Base-by-base conservation (phyloP, 495 filamentous ascomycete species). In the Penicillium tannophilum region DNA sequence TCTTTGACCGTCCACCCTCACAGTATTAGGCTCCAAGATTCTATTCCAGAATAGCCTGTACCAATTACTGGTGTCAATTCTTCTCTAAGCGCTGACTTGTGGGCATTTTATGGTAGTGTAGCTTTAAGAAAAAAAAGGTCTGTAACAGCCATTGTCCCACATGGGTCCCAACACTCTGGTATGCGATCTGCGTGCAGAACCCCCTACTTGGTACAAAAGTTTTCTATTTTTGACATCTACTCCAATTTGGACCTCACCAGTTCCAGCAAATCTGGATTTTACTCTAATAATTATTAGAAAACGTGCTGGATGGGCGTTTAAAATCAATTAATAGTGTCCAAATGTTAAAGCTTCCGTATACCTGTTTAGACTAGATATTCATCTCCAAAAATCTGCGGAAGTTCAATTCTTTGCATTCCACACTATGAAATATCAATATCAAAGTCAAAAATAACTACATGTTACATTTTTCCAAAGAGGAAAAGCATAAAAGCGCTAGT, bases 211-310 rank as follows among this genome's bases (percentile, higher is more conserved):
- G 6, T 4, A n/a, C 0, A 2, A 54, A 28, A 28, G 6, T n/a
- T 20, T 17, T 20, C 36, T 54, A 54, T 54, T 54, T 54, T 54
- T 54, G 52, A 23, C 41, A 54, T 41, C 11, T 14, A 44, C 8
- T 41, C 23, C 36, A 41, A 54, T 54, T 20, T 30, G 33, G 31
- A 54, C 52, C 52, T 54, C 52, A 54, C 17, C 52, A 45, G 17
- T 19, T 31, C 39, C 11, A 11, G 16, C 3, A 6, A n/a, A n/a
- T 3, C 1, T n/a, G 1, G 11, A 41, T 41, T 41, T 41, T 41
- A 2, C 16, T 14, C 16, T 14, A 11, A 14, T n/a, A 3, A 16
- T 14, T 2, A n/a, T n/a, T 2, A 6, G 14, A 16, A 41, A 41
- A 41, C n/a, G 2, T n/a, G 36, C 36, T 41, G 36, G 7, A 3